A percentile compares a stretch with the other conserved stretches of the same genome.
Conservation (phyloP, 2,329 filamentous ascomycete species). For the Ophiostoma himal-ulmi region DNA sequence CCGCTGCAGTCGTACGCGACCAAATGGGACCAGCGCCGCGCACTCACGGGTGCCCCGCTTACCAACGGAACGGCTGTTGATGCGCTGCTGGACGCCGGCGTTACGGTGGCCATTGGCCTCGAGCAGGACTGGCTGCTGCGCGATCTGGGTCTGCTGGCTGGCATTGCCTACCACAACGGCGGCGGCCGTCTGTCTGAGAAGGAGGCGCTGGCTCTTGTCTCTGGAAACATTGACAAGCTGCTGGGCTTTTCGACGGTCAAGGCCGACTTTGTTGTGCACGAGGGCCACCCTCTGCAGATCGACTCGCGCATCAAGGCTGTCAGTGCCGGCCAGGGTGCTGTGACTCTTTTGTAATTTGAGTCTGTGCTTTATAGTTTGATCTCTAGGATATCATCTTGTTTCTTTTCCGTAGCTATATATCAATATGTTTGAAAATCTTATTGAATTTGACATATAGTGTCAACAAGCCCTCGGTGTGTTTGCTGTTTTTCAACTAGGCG, state of each 20-base stretch:
- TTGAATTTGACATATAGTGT: background rate
- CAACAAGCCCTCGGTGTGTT: too few species aligned
- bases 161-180: slow-evolving; percentile 53
- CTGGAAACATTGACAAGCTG: slow-evolving; percentile 52
- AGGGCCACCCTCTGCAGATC: slow-evolving; percentile 58
- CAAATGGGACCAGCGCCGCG: slow-evolving; percentile 57
- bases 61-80: slow-evolving; percentile 60
- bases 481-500: background rate
- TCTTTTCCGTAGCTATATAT: background rate
- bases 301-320: slow-evolving; percentile 51
- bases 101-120: slow-evolving; percentile 52
- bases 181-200: slow-evolving; percentile 48
- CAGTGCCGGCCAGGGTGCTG: slow-evolving; percentile 39
- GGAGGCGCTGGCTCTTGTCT: slow-evolving; percentile 52
- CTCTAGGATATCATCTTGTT: background rate
- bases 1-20: slow-evolving; percentile 51
- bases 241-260: slow-evolving; percentile 42
- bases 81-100: slow-evolving; percentile 52
- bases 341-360: slow-evolving; percentile 25
- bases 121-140: slow-evolving; percentile 58
- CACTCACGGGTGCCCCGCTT: slow-evolving; percentile 58
- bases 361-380: background rate
- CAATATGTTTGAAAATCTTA: background rate
- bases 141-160: slow-evolving; percentile 55
- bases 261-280: slow-evolving; percentile 55